Evolutionary conservation across 2,329 filamentous ascomycete genomes (phyloP), one percentile per base, ranked within the genome.

Genomic region (Aaosphaeria pasadenensis): DNA sequence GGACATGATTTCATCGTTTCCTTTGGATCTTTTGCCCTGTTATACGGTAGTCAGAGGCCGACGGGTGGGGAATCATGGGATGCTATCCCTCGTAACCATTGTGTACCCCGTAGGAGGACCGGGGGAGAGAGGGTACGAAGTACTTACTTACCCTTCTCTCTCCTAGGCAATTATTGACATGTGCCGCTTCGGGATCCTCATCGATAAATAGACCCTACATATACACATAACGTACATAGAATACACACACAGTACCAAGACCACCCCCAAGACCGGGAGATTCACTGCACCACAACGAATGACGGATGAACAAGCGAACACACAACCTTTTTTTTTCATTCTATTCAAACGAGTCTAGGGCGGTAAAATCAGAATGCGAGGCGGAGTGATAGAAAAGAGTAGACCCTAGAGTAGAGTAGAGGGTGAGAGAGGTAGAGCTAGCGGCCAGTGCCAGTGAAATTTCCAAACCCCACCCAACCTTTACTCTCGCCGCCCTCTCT

Each of bases 381-480:
- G 17, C 17, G 17, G 17, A 24, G 17, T 24, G 17, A 24, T 24
- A 24, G 17, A 24, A 24, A 24, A 24, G 17, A 2, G 17, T 24
- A 24, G 17, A 24, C 17, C 17, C 17, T 24, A 24, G 17, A 24
- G 17, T 24, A 24, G 17, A 24, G 17, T 24, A 24, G 17, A 56
- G 54, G 62, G 64, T 66, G 55, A 63, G 60, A 51, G 53, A 59
- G 49, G 55, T 69, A 69, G 66, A 59, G 50, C 56, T 70, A 69
- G 67, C 63, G 65, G 17, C 17, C 17, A 24, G 17, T 24, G 17
- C 17, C 57, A 57, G 42, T 47, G 54, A 55, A 62, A 63, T 59
- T 67, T 66, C 64, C 48, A 49, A 50, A 66, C 66, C 66, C 65
- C 67, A 65, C 64, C 57, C 46, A 56, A 48, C 49, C 50, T 47